Evolutionary conservation across 345 rosid genomes (phyloP).

Genomic region (Populus deltoides): DNA sequence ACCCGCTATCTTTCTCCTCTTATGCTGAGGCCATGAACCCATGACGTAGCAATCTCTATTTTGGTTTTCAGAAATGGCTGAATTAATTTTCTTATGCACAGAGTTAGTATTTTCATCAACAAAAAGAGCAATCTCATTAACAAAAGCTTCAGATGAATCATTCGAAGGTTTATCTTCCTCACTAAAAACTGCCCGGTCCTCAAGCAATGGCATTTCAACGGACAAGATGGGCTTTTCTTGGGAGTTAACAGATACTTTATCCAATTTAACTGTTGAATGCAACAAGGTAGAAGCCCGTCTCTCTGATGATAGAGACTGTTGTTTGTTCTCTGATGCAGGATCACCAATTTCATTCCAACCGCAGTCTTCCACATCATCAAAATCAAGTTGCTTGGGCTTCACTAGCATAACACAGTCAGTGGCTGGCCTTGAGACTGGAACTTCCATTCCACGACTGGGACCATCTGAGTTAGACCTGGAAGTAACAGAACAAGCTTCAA

Average conservation of each 20-base stretch:
- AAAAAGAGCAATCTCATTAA: slow-evolving; percentile 1
- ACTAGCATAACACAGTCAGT: slow-evolving; percentile 26
- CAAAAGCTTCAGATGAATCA: slow-evolving; percentile 25
- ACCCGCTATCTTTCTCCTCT: slow-evolving; percentile 44
- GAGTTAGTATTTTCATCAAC: slow-evolving; percentile 14
- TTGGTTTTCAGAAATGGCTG: slow-evolving; percentile 1
- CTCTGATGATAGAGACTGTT: slow-evolving; percentile 20
- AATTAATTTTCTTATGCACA: slow-evolving; percentile 19
- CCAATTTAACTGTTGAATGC: slow-evolving; percentile 18
- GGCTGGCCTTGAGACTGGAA: slow-evolving; percentile 19
- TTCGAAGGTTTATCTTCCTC: slow-evolving; percentile 20
- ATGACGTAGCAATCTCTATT: slow-evolving; percentile 8
- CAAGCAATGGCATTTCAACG: slow-evolving; percentile 21
- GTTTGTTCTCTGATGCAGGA: slow-evolving; percentile 22
- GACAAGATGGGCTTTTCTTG: slow-evolving; percentile 22
- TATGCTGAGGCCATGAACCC: slow-evolving; percentile 43
- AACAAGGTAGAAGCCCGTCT: slow-evolving; percentile 20
- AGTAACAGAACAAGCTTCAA: slow-evolving; percentile 27
- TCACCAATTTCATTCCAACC: slow-evolving; percentile 19
- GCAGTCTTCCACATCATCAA: slow-evolving; percentile 35
- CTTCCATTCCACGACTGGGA: slow-evolving; percentile 23
- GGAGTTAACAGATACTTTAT: slow-evolving; percentile 20
- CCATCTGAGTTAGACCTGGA: slow-evolving; percentile 27
- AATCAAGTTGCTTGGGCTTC: slow-evolving; percentile 43
- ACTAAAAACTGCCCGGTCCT: slow-evolving; percentile 20